Conservation (phyloP, 179 eudicot species). For the Spergularia azorica region DNA sequence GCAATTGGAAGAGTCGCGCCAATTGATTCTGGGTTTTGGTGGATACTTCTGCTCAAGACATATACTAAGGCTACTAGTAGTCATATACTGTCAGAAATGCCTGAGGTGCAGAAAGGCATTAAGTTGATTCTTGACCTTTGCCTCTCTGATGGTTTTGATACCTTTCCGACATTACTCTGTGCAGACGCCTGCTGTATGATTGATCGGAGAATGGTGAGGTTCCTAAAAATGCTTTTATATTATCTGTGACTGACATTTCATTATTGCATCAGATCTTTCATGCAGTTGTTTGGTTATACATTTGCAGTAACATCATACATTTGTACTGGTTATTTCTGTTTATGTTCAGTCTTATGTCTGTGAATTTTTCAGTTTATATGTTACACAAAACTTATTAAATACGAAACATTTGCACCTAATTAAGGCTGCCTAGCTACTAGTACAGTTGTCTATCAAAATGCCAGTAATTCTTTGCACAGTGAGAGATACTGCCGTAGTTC, state of each 20-base stretch:
- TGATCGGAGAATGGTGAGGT: slow-evolving; percentile 86
- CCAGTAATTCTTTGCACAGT: background rate
- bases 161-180: slow-evolving; percentile 89
- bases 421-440: no score
- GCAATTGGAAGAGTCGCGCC: slow-evolving; percentile 96
- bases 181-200: slow-evolving; percentile 93
- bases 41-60: slow-evolving; percentile 84
- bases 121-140: slow-evolving; percentile 71
- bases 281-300: no score
- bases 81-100: slow-evolving; percentile 69
- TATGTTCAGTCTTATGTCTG: no score
- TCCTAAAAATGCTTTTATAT: background rate
- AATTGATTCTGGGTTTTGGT: slow-evolving; percentile 92
- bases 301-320: no score
- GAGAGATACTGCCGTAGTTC: background rate
- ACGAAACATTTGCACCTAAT: no score
- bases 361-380: no score
- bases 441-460: no score
- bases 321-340: no score
- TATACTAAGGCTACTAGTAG: slow-evolving; percentile 86
- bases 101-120: slow-evolving; percentile 92
- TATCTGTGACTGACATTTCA: no score
- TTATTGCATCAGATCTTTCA: no score
- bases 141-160: slow-evolving; percentile 88
- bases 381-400: no score